Conservation (phyloP, 2,329 filamentous ascomycete species). For the Neonectria hederae region DNA sequence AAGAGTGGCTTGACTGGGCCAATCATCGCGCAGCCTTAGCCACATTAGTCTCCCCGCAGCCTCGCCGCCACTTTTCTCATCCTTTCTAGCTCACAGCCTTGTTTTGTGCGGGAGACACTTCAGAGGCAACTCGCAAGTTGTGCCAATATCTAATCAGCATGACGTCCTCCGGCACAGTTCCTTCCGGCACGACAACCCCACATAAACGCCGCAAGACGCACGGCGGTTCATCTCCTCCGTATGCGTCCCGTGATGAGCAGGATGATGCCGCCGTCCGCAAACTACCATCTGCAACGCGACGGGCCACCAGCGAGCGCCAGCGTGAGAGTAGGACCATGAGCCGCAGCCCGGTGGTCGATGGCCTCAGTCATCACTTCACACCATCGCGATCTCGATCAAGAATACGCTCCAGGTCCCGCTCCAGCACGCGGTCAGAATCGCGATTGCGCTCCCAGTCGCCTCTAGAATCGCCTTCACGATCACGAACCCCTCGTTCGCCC, state of each 20-base stretch:
- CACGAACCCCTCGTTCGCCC: conserved; percentile 44
- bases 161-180: conserved; percentile 41
- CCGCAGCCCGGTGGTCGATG: conserved; percentile 37
- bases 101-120: conserved; percentile 5
- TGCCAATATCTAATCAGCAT: conserved; percentile 32
- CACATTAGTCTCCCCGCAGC: conserved; percentile 7
- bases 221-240: conserved; percentile 42
- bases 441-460: conserved; percentile 45
- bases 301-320: conserved; percentile 31
- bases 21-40: conserved; percentile 25
- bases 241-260: conserved; percentile 36
- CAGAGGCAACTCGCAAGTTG: background rate
- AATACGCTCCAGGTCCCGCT: conserved; percentile 48
- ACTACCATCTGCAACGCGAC: conserved; percentile 20
- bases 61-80: conserved; percentile 4
- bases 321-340: conserved; percentile 38
- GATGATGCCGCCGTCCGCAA: conserved; percentile 22
- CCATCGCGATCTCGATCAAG: conserved; percentile 47
- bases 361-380: conserved; percentile 40
- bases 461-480: conserved; percentile 44
- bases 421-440: conserved; percentile 52
- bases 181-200: conserved; percentile 38
- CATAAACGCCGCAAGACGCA: conserved; percentile 48
- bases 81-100: conserved; percentile 32
- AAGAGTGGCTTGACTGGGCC: conserved; percentile 34